Base-by-base conservation (phyloP, 2,329 filamentous ascomycete genomes). In the Pseudogymnoascus sp. region DNA sequence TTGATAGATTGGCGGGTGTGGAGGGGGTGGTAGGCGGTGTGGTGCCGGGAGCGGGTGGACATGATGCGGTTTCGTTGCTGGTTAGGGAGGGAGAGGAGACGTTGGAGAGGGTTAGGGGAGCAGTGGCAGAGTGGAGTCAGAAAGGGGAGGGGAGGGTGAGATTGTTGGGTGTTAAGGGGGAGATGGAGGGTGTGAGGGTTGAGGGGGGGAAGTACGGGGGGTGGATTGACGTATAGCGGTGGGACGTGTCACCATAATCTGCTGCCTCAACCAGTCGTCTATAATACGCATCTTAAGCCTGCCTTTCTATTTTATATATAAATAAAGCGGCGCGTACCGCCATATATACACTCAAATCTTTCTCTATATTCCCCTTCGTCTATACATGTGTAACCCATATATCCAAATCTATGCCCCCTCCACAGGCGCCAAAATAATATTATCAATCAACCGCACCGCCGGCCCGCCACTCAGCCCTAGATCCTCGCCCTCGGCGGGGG, bases 31-130 rank as follows among this genome's bases (percentile, higher is more conserved):
- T 92, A 66, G 92, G 92, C 0, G 94, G 92, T 0, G 91, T 97
- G 0, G 94, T 97, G 0, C 94, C 94, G 0, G 94, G 94, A 0
- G 94, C 94, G 0, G 94, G 94, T 8, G 94, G 94, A 0, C 97
- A 89, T 71, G 94, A 99, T 78, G 94, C 94, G 1, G 81, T 96
- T 61, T 89, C 88, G 0, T 74, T 99, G 64, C 74, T 99, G 63
- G 84, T 96, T 66, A 81, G 82, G 69, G 90, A 97, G 69, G 85
- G 89, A 60, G 80, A 79, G 36, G 81, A 80, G 58, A 89, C 90
- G 1, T 76, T 87, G 61, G 71, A 72, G 21, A 76, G 78, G 10
- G 74, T 97, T 21, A 79, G 82, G 65, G 74, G 76, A 45, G 86
- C 90, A 45, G 74, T 96, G 63, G 77, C 76, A 18, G 75, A 77